A percentile compares a stretch with the other conserved stretches of the same genome.
Evolutionary conservation across 2,329 filamentous ascomycete species (phyloP).

Genomic region (Apiospora sp.): DNA sequence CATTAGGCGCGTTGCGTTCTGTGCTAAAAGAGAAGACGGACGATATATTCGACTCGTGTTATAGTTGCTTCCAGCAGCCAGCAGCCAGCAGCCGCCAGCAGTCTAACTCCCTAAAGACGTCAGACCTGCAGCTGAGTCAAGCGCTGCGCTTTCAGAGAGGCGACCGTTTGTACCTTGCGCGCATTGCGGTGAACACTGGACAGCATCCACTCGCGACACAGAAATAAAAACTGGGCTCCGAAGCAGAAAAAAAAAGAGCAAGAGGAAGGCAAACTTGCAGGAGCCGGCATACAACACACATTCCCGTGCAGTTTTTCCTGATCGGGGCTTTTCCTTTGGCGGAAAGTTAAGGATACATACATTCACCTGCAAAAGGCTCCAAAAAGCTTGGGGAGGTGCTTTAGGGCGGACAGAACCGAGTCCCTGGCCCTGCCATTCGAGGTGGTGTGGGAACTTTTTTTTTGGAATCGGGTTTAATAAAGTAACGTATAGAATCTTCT

Average conservation of each 20-base stretch:
- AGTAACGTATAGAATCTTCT: slow-evolving; percentile 22
- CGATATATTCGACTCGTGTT: slow-evolving; percentile 21
- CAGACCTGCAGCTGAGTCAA: slow-evolving; percentile 21
- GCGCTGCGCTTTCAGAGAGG: slow-evolving; percentile 8
- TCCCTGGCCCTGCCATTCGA: slow-evolving; percentile 21
- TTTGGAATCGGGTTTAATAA: slow-evolving; percentile 19
- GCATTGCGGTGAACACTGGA: slow-evolving; percentile 7
- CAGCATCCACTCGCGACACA: slow-evolving; percentile 7
- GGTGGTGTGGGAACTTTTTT: slow-evolving; percentile 25
- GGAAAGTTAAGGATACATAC: slow-evolving; percentile 16
- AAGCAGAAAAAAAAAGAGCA: background rate
- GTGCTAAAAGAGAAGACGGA: background rate
- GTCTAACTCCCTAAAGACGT: slow-evolving; percentile 19
- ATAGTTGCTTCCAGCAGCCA: slow-evolving; percentile 9
- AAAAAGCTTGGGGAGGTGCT: slow-evolving; percentile 19
- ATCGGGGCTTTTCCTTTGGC: slow-evolving; percentile 10
- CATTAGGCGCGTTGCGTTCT: slow-evolving; percentile 12
- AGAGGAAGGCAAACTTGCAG: background rate
- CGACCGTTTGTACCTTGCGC: slow-evolving; percentile 20
- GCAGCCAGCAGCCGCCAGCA: background rate
- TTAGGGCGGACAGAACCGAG: slow-evolving; percentile 22
- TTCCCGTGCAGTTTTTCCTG: slow-evolving; percentile 6
- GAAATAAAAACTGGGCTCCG: background rate
- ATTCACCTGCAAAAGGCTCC: slow-evolving; percentile 10
- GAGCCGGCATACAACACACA: slow-evolving; percentile 10